Conservation (phyloP, 441 rosid genomes). For the Brassica balearica region DNA sequence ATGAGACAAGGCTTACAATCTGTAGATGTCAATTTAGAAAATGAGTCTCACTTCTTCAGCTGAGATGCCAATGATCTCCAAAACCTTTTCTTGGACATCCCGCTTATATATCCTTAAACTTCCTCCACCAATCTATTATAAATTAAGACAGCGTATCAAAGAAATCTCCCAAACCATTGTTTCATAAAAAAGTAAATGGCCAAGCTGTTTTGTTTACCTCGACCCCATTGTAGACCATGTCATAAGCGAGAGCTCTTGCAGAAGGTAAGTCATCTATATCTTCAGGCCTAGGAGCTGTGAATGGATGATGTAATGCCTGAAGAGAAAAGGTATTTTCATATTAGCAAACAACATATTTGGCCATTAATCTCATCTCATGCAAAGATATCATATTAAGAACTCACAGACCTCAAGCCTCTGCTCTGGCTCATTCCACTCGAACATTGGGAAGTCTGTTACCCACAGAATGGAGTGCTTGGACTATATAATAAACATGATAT, state of each 20-base stretch:
- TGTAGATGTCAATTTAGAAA: background rate
- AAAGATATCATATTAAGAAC: slow-evolving; percentile 29
- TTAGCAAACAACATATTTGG: slow-evolving; percentile 26
- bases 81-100: slow-evolving; percentile 83
- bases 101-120: slow-evolving; percentile 94
- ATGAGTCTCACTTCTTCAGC: slow-evolving; percentile 67
- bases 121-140: slow-evolving; percentile 93
- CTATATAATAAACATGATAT: slow-evolving; percentile 50
- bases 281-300: slow-evolving; percentile 94
- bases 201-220: slow-evolving; percentile 65
- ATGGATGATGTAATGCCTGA: slow-evolving; percentile 96
- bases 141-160: slow-evolving; percentile 14
- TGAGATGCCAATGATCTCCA: slow-evolving; percentile 84
- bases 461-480: slow-evolving; percentile 87
- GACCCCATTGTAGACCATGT: slow-evolving; percentile 97
- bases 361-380: slow-evolving; percentile 8
- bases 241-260: slow-evolving; percentile 96
- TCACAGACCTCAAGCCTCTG: slow-evolving; percentile 87
- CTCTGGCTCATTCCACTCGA: slow-evolving; percentile 90
- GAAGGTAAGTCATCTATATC: slow-evolving; percentile 83
- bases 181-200: slow-evolving; percentile 9
- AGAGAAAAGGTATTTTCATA: slow-evolving; percentile 26
- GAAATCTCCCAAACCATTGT: slow-evolving; percentile 25
- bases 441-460: slow-evolving; percentile 98
- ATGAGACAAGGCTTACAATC: slow-evolving; percentile 10